Base-by-base conservation (phyloP, 208 protist genomes). In the Lotmaria passim region DNA sequence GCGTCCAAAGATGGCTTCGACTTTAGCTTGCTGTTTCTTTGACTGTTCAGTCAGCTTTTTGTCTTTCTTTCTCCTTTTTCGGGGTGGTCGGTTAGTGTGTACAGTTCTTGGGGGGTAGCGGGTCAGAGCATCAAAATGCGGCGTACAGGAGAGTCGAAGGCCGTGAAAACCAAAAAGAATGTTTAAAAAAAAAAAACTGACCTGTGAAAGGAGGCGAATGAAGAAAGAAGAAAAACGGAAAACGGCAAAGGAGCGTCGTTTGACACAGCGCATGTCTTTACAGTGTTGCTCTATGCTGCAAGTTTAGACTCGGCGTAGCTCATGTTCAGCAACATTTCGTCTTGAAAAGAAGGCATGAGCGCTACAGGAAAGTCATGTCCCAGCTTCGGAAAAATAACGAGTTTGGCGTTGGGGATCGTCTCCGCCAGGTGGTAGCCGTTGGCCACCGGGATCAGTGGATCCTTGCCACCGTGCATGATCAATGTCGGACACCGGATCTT, bases 301-400 rank as follows among this genome's bases (percentile, higher is more conserved):
- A 19, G 0, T 34, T 48, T 17, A 19, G 39, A 17, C 7, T 6
- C 26, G 3, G 28, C 72, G 33, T 53, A 48, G 48, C 63, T 70
- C 71, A 85, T 72, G 60, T 86, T 85, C 28, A 92, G 61, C 31
- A 79, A 12, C 15, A 95, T 74, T 60, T 93, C 81, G 4, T 84
- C 72, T 28, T 72, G 72, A 21, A 95, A 65, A 5, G 73, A 52
- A 7, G 34, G 33, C 24, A 82, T 59, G 28, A 93, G 46, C 46
- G 69, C 74, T 7, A 55, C 34, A 1, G 79, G 86, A 11, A 93
- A 74, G 50, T 73, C 59, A 69, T 95, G 90, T 3, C 83, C 87
- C 24, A 93, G 69, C n/a, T 48, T 61, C 6, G 87, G 83, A 63
- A 85, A 89, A 15, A 93, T 52, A 15, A 95, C 86, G 17, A 95